Conservation (phyloP, 306 rosid species). For the Prunus fruticosa region DNA sequence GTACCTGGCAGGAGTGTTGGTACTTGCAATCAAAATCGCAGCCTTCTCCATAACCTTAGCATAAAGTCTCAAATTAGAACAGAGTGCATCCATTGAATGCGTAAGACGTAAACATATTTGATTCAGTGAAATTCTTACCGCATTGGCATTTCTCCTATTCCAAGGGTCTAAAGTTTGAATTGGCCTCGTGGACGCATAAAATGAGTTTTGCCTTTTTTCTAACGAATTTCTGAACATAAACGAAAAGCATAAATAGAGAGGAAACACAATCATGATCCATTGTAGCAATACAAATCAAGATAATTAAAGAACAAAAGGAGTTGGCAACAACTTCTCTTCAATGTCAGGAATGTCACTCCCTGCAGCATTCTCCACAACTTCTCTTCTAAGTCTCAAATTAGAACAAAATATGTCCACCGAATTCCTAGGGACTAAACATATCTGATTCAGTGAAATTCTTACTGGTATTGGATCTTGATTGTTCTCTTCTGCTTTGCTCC, state of each 20-base stretch:
- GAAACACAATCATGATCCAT: background rate
- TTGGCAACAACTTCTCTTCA: background rate
- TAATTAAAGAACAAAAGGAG: background rate
- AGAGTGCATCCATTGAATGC: background rate
- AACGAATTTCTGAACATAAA: background rate
- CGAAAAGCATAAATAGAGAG: background rate
- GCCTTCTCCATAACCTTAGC: background rate
- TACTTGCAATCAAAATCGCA: too few relatives aligned
- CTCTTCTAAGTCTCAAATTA: background rate
- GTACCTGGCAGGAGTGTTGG: background rate
- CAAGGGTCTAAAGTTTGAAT: background rate
- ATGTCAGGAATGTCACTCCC: background rate
- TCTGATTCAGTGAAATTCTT: background rate
- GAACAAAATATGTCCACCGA: background rate
- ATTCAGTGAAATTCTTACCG: background rate
- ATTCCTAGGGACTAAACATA: background rate
- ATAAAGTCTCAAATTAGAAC: background rate
- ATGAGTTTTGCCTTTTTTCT: background rate
- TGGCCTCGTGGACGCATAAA: background rate
- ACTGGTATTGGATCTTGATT: background rate
- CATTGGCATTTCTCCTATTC: background rate
- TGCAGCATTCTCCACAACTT: background rate
- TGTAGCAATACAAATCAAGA: background rate
- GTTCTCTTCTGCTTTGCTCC: background rate
- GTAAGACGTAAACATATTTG: background rate